A percentile compares a stretch with the other conserved stretches of the same genome.
phyloP scores from a whole-genome alignment of 768 basidiomycete species.

The Phylloporus sp. region DNA sequence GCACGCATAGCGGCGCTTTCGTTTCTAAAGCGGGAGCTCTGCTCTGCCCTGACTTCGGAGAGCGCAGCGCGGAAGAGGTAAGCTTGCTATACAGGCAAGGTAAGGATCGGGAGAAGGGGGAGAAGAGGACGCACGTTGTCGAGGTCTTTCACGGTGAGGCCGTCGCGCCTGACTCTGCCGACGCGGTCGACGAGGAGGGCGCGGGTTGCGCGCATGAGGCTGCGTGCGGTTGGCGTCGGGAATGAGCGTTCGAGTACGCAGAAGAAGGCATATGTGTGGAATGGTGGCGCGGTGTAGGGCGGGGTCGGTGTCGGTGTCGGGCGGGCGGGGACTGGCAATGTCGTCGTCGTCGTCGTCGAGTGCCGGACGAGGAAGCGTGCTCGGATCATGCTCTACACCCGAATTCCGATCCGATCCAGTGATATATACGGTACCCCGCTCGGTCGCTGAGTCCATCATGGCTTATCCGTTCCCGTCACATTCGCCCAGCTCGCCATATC shows the following conservation, averaged over 20 bases:
- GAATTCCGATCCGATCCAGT: constrained; percentile 16
- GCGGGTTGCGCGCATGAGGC: constrained; percentile 79
- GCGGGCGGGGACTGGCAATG: constrained; percentile 16
- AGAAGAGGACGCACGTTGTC: constrained; percentile 58
- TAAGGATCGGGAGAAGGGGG: not conserved
- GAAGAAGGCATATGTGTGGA: constrained; percentile 80
- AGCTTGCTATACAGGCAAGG: constrained; percentile 60
- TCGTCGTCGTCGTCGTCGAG: constrained; percentile 14
- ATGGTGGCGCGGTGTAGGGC: constrained; percentile 64
- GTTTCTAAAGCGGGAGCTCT: constrained; percentile 75
- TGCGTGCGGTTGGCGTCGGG: constrained; percentile 65
- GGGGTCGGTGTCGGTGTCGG: constrained; percentile 25
- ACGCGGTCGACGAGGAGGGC: constrained; percentile 75
- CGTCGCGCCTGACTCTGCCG: constrained; percentile 65
- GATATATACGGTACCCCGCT: not conserved
- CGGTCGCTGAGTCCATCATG: constrained; percentile 4
- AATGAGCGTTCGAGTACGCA: constrained; percentile 66
- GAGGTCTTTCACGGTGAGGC: constrained; percentile 68
- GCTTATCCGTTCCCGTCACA: constrained; percentile 23
- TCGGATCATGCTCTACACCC: constrained; percentile 4
- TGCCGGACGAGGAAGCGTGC: constrained; percentile 13
- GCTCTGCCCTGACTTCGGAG: constrained; percentile 83
- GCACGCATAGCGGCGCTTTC: constrained; percentile 81
- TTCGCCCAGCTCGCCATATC: not conserved
- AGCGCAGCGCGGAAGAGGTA: constrained; percentile 93